Evolutionary conservation across 805 yeast genomes (phyloP).

Genomic region (Candida sonorensis): DNA sequence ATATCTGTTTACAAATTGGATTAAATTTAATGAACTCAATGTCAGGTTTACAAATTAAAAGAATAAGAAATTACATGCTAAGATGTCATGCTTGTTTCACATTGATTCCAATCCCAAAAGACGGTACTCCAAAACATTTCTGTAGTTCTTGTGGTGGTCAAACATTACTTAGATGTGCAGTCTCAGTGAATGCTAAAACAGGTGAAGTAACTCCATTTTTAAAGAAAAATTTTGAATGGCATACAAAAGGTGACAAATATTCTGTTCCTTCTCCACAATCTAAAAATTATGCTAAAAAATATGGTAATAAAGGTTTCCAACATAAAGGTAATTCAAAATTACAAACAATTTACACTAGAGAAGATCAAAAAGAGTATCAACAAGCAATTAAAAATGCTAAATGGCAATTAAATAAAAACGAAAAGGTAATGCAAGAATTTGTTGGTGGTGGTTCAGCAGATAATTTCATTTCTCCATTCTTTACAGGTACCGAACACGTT

Average conservation of each 20-base stretch:
- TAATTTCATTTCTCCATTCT: slow-evolving; percentile 84
- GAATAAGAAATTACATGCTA: slow-evolving; percentile 86
- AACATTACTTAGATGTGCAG: slow-evolving; percentile 85
- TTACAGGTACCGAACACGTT: slow-evolving; percentile 46
- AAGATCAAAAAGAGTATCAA: slow-evolving; percentile 91
- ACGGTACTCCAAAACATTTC: slow-evolving; percentile 75
- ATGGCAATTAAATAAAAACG: slow-evolving; percentile 82
- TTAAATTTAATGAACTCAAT: slow-evolving; percentile 75
- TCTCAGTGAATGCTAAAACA: slow-evolving; percentile 67
- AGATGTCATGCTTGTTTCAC: slow-evolving; percentile 97
- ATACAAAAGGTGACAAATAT: slow-evolving; percentile 75
- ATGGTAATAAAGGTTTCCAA: slow-evolving; percentile 75
- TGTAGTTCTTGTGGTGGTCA: slow-evolving; percentile 95
- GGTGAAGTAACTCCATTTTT: slow-evolving; percentile 86
- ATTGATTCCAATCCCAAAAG: slow-evolving; percentile 69
- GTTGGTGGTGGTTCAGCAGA: slow-evolving; percentile 93
- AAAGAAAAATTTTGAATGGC: slow-evolving; percentile 92
- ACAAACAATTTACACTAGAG: slow-evolving; percentile 63
- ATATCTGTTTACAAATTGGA: slow-evolving; percentile 88
- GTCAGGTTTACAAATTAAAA: slow-evolving; percentile 78
- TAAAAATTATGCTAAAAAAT: slow-evolving; percentile 59
- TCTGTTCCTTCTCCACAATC: slow-evolving; percentile 85
- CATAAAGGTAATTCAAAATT: slow-evolving; percentile 52
- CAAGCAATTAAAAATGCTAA: slow-evolving; percentile 82
- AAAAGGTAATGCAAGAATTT: slow-evolving; percentile 80